Conservation (phyloP, 169 alveolate species). For the Babesia ovata region DNA sequence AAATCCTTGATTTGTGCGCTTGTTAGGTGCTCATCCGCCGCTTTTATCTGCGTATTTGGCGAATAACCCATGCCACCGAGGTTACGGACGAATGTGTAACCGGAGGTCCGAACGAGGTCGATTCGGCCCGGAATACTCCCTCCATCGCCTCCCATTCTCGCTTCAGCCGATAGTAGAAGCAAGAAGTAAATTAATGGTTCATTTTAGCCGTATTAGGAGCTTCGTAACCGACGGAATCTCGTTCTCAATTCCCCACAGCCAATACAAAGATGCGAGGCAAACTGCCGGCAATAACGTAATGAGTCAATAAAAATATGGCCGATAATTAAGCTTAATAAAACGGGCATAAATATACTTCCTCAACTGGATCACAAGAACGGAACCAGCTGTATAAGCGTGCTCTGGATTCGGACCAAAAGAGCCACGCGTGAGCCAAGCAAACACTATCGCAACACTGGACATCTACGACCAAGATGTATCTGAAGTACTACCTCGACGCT, state of each 20-base stretch:
- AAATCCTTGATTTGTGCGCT: conserved; percentile 69
- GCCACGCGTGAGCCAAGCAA: no score
- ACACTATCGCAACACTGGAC: not conserved
- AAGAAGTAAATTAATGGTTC: no score
- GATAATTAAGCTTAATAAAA: no score
- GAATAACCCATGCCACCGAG: conserved; percentile 89
- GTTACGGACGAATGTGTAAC: conserved; percentile 79
- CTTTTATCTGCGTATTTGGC: conserved; percentile 80
- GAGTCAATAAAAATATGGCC: not conserved
- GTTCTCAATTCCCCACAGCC: not conserved
- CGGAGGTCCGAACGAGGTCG: conserved; percentile 84
- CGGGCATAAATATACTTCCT: not conserved
- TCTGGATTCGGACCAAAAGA: no score
- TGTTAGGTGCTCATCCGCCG: conserved; percentile 69
- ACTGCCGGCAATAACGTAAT: not conserved
- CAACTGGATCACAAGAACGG: no score
- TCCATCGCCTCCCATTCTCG: conserved; percentile 87
- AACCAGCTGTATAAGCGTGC: no score
- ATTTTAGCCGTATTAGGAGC: no score
- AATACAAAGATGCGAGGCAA: not conserved
- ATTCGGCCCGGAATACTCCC: conserved; percentile 85
- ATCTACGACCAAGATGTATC: conserved; percentile 45
- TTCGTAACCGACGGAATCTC: not conserved
- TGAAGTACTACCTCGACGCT: conserved; percentile 70
- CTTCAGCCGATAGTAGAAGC: not conserved